Conservation (phyloP, 805 yeast genomes). For the Zygosaccharomyces bisporus region DNA sequence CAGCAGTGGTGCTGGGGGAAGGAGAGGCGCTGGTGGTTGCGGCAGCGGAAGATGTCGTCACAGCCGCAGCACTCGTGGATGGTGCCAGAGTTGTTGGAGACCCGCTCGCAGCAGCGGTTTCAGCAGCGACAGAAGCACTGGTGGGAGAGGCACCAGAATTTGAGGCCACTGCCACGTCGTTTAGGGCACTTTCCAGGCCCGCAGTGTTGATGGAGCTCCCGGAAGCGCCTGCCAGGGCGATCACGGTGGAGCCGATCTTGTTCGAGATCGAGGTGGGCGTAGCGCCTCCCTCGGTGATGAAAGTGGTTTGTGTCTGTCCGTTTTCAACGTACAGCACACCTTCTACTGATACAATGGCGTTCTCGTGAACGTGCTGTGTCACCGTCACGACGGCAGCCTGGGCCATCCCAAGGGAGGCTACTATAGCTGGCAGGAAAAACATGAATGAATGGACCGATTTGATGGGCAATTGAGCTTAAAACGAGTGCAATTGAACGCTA, state of each 20-base stretch:
- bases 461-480: not conserved
- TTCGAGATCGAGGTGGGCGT: conserved; percentile 15
- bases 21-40: too few relatives aligned
- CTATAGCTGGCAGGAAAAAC: conserved; percentile 4
- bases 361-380: conserved; percentile 30
- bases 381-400: conserved; percentile 31
- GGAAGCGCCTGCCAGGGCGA: conserved; percentile 35
- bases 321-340: conserved; percentile 27
- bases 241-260: conserved; percentile 42
- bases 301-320: conserved; percentile 28
- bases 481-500: not conserved
- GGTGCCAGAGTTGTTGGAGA: conserved; percentile 8
- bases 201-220: conserved; percentile 2
- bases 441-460: conserved; percentile 7
- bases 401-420: conserved; percentile 10
- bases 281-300: conserved; percentile 18
- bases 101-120: too few relatives aligned
- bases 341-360: conserved; percentile 26
- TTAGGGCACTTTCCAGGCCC: conserved; percentile 9
- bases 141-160: conserved; percentile 1
- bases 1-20: too few relatives aligned
- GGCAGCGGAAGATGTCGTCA: conserved; percentile 7
- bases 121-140: conserved; percentile 6
- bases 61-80: conserved; percentile 10
- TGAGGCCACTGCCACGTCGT: not conserved